Percentiles rank a stretch among this genome's conserved stretches.
These are phyloP conservation scores for Paspalum vaginatum DNA, from an alignment of 176 grass and related monocot species.

Conservation along the genomic window DNA sequence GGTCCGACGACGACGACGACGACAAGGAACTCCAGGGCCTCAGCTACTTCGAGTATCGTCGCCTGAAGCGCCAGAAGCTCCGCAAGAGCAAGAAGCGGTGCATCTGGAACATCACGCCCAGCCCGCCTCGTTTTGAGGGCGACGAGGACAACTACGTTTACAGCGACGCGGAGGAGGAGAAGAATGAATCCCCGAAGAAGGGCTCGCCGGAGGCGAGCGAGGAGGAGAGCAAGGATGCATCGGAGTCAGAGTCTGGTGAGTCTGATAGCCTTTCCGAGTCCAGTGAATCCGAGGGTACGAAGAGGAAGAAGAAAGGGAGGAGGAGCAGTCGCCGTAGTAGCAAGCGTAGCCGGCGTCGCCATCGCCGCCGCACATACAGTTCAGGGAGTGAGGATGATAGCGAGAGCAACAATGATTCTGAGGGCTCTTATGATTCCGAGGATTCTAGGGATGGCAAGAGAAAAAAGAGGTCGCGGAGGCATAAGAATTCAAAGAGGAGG, in stretches of 20 bases:
- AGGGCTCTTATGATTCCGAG: slow-evolving; percentile 53
- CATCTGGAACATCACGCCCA: slow-evolving; percentile 76
- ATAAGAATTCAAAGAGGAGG: slow-evolving; percentile 57
- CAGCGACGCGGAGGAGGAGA: slow-evolving; percentile 48
- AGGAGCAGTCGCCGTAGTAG: slow-evolving; percentile 55
- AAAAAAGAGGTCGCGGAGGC: slow-evolving; percentile 50
- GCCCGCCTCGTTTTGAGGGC: slow-evolving; percentile 58
- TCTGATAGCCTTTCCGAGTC: slow-evolving; percentile 56
- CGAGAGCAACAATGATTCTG: slow-evolving; percentile 51
- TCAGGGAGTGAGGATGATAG: slow-evolving; percentile 44
- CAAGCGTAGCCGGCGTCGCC: slow-evolving; percentile 34
- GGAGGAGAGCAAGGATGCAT: slow-evolving; percentile 49
- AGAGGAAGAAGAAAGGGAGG: slow-evolving; percentile 50
- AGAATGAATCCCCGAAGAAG: slow-evolving; percentile 40
- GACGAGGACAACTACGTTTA: slow-evolving; percentile 44
- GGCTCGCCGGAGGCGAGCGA: slow-evolving; percentile 32
- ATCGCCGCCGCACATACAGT: slow-evolving; percentile 33
- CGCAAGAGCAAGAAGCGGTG: slow-evolving; percentile 68
- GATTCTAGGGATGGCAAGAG: slow-evolving; percentile 55
- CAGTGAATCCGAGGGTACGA: slow-evolving; percentile 47
- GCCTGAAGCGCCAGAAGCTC: slow-evolving; percentile 81
- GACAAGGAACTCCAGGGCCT: slow-evolving; percentile 77
- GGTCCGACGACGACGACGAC: slow-evolving; percentile 49
- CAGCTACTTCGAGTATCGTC: slow-evolving; percentile 78
- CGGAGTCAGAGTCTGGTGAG: slow-evolving; percentile 49